These are phyloP conservation scores for Phytophthora quininea DNA, from an alignment of 352 stramenopile species.

Conservation along the genomic window DNA sequence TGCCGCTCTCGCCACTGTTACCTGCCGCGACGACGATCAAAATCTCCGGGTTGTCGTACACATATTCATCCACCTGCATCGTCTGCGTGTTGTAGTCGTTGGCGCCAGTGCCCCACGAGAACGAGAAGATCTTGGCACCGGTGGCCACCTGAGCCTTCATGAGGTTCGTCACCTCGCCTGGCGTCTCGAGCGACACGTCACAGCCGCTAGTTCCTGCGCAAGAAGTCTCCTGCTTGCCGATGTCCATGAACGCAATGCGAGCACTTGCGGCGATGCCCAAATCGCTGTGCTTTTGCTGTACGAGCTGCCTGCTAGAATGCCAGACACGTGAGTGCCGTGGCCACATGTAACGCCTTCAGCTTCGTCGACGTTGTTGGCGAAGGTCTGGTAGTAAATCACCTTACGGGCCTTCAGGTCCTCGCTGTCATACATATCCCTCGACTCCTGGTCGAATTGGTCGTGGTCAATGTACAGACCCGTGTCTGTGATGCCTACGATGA, in stretches of 20 bases:
- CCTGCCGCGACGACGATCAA: slow-evolving; percentile 84
- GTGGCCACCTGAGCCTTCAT: slow-evolving; percentile 63
- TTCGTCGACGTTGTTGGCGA: slow-evolving; percentile 74
- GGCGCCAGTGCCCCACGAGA: slow-evolving; percentile 69
- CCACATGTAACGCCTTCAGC: slow-evolving; percentile 66
- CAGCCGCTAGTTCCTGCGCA: slow-evolving; percentile 49
- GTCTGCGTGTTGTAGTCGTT: slow-evolving; percentile 73
- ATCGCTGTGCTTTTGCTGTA: slow-evolving; percentile 41
- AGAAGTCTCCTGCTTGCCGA: slow-evolving; percentile 57
- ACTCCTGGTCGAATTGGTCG: slow-evolving; percentile 77
- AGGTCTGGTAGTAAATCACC: slow-evolving; percentile 84
- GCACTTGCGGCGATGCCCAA: slow-evolving; percentile 80
- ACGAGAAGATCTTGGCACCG: slow-evolving; percentile 69
- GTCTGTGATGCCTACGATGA: slow-evolving; percentile 78
- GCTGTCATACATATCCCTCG: slow-evolving; percentile 58
- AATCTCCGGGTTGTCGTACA: slow-evolving; percentile 81
- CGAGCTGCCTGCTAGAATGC: slow-evolving; percentile 76
- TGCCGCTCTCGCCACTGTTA: slow-evolving; percentile 78
- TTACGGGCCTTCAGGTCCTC: slow-evolving; percentile 68
- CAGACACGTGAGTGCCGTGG: slow-evolving; percentile 90
- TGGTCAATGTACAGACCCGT: slow-evolving; percentile 81
- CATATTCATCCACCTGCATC: slow-evolving; percentile 64
- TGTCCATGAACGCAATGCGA: slow-evolving; percentile 90
- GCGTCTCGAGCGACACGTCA: slow-evolving; percentile 52
- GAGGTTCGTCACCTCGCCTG: slow-evolving; percentile 47